Evolutionary conservation across 495 filamentous ascomycete genomes (phyloP).

Genomic region (Talaromyces borbonicus): DNA sequence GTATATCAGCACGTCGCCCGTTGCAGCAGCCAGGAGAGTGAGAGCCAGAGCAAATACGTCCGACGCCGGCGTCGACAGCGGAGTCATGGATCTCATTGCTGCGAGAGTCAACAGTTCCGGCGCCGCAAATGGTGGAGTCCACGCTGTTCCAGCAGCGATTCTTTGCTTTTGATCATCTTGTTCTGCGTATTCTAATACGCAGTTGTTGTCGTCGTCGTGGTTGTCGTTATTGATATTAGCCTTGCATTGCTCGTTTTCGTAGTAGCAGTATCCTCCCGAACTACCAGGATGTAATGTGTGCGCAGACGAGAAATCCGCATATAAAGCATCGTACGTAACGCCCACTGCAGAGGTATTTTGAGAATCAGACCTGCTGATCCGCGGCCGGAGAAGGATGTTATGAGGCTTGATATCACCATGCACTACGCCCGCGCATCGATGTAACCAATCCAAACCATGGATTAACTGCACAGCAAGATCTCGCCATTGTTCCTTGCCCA

Average conservation of each 20-base stretch:
- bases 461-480: constrained; percentile 40
- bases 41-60: constrained; percentile 49
- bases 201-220: too few relatives aligned
- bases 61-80: constrained; percentile 24
- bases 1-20: constrained; percentile 44
- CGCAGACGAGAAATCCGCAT: constrained; percentile 54
- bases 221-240: background rate
- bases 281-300: constrained; percentile 23
- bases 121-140: constrained; percentile 50
- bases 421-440: constrained; percentile 31
- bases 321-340: constrained; percentile 38
- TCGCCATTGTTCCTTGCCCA: constrained; percentile 30
- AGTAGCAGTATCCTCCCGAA: too few relatives aligned
- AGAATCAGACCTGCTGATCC: too few relatives aligned
- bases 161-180: background rate
- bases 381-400: constrained; percentile 38
- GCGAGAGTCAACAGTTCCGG: constrained; percentile 41
- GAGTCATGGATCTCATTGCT: constrained; percentile 20
- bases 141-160: constrained; percentile 28
- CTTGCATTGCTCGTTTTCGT: background rate
- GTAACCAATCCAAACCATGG: constrained; percentile 42
- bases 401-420: constrained; percentile 51
- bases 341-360: too few relatives aligned
- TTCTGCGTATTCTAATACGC: background rate
- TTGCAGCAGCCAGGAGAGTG: constrained; percentile 45